Evolutionary conservation across 108 stramenopile genomes (phyloP), one percentile per base, ranked within the genome.

Genomic region (Cyclotella kingstonii): DNA sequence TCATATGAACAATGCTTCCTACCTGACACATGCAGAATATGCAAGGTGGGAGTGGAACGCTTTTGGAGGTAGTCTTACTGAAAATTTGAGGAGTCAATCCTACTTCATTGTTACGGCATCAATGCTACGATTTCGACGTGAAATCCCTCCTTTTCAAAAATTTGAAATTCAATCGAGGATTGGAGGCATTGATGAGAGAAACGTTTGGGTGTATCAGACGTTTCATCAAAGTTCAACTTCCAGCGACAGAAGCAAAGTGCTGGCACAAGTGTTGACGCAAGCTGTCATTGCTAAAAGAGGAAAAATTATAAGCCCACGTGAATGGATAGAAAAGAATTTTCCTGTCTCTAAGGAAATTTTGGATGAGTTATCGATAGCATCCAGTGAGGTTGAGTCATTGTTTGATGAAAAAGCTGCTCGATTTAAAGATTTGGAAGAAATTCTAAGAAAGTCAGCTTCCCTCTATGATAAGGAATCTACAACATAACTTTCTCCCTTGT

Each of bases 1-100:
- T 31, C 87, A 89, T 44, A 67, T 86, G 79, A 89, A 89, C 52
- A 85, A 89, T 55, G 87, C 87, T 26, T 65, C 80, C 18, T 89
- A 84, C 41, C 54, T 89, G 17, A 68, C 56, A 19, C 87, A 89
- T 54, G 83, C 84, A 9, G 87, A 89, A 54, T 57, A 80, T 41
- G 87, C 87, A 2, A 53, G 84, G 49, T 89, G 84, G 84, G 81
- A 86, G 47, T 61, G 77, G 84, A 66, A 69, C 14, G 55, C 87
- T 1, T 59, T 80, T 41, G 81, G 67, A 30, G 84, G 84, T 47
- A 53, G 60, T 36, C 65, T 86, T 14, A 19, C 48, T 39, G 54
- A 54, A 2, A 68, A 67, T 66, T 11, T 60, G 8, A 58, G 63
- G 46, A 66, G 56, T 11, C 53, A 68, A 41, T 41, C 55, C 7